Evolutionary conservation across 1,284 basidiomycete genomes (phyloP).

Genomic region (Caloboletus inedulis): DNA sequence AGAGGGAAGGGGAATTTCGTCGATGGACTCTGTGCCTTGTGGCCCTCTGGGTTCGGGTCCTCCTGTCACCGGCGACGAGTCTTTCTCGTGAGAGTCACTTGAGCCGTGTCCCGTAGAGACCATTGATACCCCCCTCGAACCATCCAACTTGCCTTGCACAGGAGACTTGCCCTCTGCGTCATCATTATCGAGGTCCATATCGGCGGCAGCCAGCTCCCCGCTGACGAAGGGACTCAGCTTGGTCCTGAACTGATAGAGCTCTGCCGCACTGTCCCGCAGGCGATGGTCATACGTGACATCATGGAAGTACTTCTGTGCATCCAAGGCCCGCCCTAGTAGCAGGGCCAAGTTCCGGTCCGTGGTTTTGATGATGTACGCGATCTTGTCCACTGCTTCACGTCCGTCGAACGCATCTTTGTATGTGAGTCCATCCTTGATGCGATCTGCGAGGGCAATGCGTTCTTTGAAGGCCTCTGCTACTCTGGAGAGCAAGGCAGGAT

Average conservation of each 20-base stretch:
- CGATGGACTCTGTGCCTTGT: constrained; percentile 46
- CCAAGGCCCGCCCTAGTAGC: constrained; percentile 89
- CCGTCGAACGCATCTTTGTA: constrained; percentile 98
- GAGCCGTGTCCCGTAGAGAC: constrained; percentile 42
- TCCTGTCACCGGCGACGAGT: constrained; percentile 39
- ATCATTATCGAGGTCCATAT: constrained; percentile 29
- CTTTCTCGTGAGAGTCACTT: constrained; percentile 41
- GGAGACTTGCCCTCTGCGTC: constrained; percentile 34
- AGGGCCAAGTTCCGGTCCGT: constrained; percentile 95
- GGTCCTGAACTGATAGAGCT: constrained; percentile 91
- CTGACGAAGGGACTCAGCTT: constrained; percentile 76
- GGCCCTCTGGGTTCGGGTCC: constrained; percentile 36
- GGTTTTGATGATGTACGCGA: constrained; percentile 97
- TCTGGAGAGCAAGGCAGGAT: constrained; percentile 91
- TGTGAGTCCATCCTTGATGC: constrained; percentile 91
- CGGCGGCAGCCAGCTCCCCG: constrained; percentile 54
- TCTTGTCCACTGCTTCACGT: constrained; percentile 92
- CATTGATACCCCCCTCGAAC: constrained; percentile 25
- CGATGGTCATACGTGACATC: constrained; percentile 99
- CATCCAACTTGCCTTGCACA: constrained; percentile 22
- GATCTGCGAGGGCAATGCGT: constrained; percentile 74
- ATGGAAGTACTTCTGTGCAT: constrained; percentile 99
- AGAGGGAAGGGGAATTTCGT: constrained; percentile 79
- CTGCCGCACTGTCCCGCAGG: constrained; percentile 82
- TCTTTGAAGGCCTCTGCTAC: constrained; percentile 93